These are phyloP conservation scores for Cladosporium colombiae DNA, from an alignment of 2,329 filamentous ascomycete species.

Conservation along the genomic window DNA sequence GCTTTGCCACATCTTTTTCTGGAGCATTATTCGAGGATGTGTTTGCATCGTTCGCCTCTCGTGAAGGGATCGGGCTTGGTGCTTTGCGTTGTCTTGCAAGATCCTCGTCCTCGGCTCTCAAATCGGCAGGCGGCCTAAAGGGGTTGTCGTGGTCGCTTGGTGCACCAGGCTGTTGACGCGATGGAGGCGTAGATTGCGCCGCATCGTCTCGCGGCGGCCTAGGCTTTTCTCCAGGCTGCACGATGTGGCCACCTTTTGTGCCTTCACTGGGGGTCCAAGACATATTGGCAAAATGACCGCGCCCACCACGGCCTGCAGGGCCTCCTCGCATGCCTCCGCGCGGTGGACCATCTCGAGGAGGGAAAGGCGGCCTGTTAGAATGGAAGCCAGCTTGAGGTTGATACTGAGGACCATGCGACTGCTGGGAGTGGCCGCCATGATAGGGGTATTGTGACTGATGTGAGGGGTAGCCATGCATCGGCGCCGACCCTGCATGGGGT, in stretches of 20 bases:
- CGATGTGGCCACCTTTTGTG: conserved; percentile 53
- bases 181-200: conserved; percentile 32
- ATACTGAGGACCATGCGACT: conserved; percentile 9
- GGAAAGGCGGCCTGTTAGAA: conserved; percentile 26
- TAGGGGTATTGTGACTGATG: conserved; percentile 60
- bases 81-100: conserved; percentile 36
- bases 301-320: conserved; percentile 46
- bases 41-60: neutral
- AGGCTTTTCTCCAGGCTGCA: conserved; percentile 34
- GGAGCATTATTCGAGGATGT: conserved; percentile 45
- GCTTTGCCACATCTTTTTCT: conserved; percentile 33
- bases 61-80: conserved; percentile 16
- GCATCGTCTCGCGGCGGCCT: conserved; percentile 23
- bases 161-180: conserved; percentile 32
- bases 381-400: conserved; percentile 27
- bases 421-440: conserved; percentile 48
- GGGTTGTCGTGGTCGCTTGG: conserved; percentile 61
- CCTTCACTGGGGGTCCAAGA: conserved; percentile 68
- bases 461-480: conserved; percentile 59
- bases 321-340: conserved; percentile 43
- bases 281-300: conserved; percentile 64
- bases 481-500: conserved; percentile 40
- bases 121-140: conserved; percentile 64
- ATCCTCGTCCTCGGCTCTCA: conserved; percentile 64
- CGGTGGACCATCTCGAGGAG: conserved; percentile 27